A percentile compares a stretch with the other conserved stretches of the same genome.
phyloP scores from a whole-genome alignment of 2,329 filamentous ascomycete genomes.

The Diplocarpon mali region DNA sequence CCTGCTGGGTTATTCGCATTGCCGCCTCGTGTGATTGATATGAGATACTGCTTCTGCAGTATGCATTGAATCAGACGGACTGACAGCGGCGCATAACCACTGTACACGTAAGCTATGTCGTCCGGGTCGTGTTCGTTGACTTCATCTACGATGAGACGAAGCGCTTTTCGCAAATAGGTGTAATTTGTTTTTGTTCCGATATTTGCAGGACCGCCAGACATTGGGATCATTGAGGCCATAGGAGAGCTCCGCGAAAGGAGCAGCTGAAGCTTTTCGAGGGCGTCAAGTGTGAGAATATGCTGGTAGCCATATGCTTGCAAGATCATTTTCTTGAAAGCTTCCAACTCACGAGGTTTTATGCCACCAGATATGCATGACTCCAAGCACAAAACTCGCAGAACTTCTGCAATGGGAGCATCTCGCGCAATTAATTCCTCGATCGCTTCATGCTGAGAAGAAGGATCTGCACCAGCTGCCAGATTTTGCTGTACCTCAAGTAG shows the following conservation, averaged over 20 bases:
- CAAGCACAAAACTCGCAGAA: slow-evolving; percentile 77
- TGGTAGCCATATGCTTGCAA: slow-evolving; percentile 92
- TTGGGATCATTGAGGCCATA: slow-evolving; percentile 70
- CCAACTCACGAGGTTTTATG: slow-evolving; percentile 77
- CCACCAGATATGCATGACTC: slow-evolving; percentile 87
- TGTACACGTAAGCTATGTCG: slow-evolving; percentile 96
- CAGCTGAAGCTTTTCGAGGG: slow-evolving; percentile 80
- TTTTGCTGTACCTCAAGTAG: slow-evolving; percentile 92
- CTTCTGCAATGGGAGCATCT: slow-evolving; percentile 66
- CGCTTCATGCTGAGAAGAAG: slow-evolving; percentile 75
- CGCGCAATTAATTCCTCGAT: slow-evolving; percentile 94
- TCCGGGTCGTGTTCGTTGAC: slow-evolving; percentile 91
- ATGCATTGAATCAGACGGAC: slow-evolving; percentile 87
- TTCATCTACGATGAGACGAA: slow-evolving; percentile 88
- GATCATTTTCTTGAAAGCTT: slow-evolving; percentile 78
- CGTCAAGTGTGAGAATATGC: slow-evolving; percentile 79
- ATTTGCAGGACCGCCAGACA: slow-evolving; percentile 45
- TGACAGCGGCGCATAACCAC: slow-evolving; percentile 87
- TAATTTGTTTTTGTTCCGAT: slow-evolving; percentile 78
- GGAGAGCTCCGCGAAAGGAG: slow-evolving; percentile 69
- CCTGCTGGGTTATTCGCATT: slow-evolving; percentile 36
- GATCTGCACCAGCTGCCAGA: slow-evolving; percentile 79
- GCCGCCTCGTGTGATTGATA: slow-evolving; percentile 56
- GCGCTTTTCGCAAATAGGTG: slow-evolving; percentile 70
- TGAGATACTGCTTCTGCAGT: slow-evolving; percentile 78